Percentiles rank a stretch among this genome's conserved stretches.
Evolutionary conservation across 768 basidiomycete genomes (phyloP).

Genomic region (Mycena vitilis): DNA sequence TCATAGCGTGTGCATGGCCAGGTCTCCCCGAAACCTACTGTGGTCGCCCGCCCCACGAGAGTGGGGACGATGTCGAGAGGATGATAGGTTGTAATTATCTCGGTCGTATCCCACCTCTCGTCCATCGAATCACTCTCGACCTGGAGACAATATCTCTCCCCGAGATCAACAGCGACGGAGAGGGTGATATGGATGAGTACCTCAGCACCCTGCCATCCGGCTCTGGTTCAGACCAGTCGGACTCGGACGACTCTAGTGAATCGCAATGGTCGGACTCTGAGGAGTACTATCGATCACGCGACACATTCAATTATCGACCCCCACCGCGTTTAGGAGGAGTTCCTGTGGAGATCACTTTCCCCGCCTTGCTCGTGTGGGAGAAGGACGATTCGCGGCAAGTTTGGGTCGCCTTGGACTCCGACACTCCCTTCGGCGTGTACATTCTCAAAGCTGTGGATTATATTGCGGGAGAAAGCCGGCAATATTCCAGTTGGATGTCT

Average conservation of each 20-base stretch:
- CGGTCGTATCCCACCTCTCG: background rate
- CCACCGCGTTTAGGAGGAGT: background rate
- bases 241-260: background rate
- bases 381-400: background rate
- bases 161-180: background rate
- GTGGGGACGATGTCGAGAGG: background rate
- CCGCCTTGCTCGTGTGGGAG: background rate
- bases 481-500: constrained; percentile 9
- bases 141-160: background rate
- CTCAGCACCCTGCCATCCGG: too few species aligned
- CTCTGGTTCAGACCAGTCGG: background rate
- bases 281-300: background rate
- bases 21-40: constrained; percentile 24
- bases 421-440: constrained; percentile 3
- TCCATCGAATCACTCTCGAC: background rate
- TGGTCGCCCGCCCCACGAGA: too few species aligned
- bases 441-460: background rate
- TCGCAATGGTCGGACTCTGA: background rate
- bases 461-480: background rate
- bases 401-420: background rate
- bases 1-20: constrained; percentile 39
- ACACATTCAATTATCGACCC: background rate
- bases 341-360: background rate
- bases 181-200: background rate
- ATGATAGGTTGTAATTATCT: constrained; percentile 10